Evolutionary conservation across 2,329 filamentous ascomycete species (phyloP), one percentile per base, ranked within the genome.

Genomic region (Myrmaecium sp.): DNA sequence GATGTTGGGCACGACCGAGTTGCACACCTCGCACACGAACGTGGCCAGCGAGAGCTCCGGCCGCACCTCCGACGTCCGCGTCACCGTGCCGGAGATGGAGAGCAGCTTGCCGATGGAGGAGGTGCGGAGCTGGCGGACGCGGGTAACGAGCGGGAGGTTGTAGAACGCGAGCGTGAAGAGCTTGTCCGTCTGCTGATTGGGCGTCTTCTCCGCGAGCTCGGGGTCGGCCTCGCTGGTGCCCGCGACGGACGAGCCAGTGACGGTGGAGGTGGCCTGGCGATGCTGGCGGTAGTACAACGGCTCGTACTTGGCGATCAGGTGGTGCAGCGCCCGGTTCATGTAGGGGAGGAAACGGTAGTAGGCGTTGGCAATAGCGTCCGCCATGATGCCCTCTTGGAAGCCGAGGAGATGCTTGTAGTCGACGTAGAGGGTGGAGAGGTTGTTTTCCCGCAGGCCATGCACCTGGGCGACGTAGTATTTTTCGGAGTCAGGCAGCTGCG

Each of bases 341-440:
- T 89, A 98, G 3, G 89, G 89, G 14, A 91, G 65, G 49, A 93
- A 93, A 38, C 89, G 80, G 53, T 94, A 95, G 60, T 94, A 95
- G 45, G 91, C 78, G 41, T 73, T 74, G 37, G 83, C 76, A 34
- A 95, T 77, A 26, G 82, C 86, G 34, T 81, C 74, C 21, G 86
- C 82, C 27, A 98, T 60, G 31, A 78, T 74, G 28, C 78, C 80
- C 38, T 84, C 77, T 41, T 78, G 73, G 50, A 74, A 76, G 18
- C 71, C 66, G 30, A 73, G 67, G 16, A 98, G 60, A 51, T 98
- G 89, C 37, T 74, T 80, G 54, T 74, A 89, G 55, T 91, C 81
- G 43, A 91, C 69, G 47, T 89, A 91, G 31, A 89, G 70, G 5
- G 80, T 89, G 2, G 80, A 86, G n/a, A 86, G 65, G 36, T 71